Base-by-base conservation (phyloP, 257 asterid genomes). In the Mentha longifolia region DNA sequence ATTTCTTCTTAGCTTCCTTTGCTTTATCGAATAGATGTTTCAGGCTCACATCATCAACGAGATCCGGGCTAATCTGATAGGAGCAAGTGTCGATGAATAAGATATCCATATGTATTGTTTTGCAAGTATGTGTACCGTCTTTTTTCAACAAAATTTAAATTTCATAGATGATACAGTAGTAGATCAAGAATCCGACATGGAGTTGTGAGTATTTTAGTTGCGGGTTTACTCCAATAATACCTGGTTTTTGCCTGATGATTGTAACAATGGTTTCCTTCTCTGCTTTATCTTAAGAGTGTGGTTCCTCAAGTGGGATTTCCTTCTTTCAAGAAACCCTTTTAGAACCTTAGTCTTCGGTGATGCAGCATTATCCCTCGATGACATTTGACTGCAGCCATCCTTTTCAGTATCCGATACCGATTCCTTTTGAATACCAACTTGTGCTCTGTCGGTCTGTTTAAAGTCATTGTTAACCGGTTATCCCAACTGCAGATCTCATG, bases 1-100 rank as follows among this genome's bases (percentile, higher is more conserved):
- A 28, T 76, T 79, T 81, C 84, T 78, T 88, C 81, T 82, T 90
- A 42, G 78, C 82, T 77, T 80, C 83, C 73, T 86, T 91, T 31
- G 91, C 91, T 69, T 78, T 88, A 70, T 91, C 96, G 82, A 84
- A 75, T 57, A 86, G 60, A 60, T 83, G 89, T 77, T 85, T 92
- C 46, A 87, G 85, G 85, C 95, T 86, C 76, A 86, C 86, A 65
- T 90, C 93, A 66, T 90, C 98, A 5, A 84, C 94, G 59, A 70
- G 75, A 72, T 90, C 97, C 59, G 67, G 70, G 3, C 55, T 70
- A 59, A 70, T 61, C 97, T 93, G 91, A 56, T 52, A 43, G 31
- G 52, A n/a, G 31, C 19, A 68, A 75, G 71, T 16, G 55, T 2
- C 42, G 63, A 16, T 3, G 57, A 17, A 25, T 16, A 35, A 43